phyloP scores from a whole-genome alignment of 2,329 filamentous ascomycete genomes.

The Mollisia scopiformis region DNA sequence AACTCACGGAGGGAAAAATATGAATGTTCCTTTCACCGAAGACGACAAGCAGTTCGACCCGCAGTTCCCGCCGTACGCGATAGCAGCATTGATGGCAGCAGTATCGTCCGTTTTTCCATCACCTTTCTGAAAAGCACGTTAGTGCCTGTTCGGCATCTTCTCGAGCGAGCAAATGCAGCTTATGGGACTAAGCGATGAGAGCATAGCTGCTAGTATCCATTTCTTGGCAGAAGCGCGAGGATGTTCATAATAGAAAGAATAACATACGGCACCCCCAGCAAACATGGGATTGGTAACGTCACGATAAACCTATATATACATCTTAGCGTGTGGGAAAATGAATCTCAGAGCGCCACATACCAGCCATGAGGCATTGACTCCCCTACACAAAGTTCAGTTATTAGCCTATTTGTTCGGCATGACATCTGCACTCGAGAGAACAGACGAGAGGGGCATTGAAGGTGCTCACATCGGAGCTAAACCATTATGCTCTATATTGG shows the following conservation, averaged over 20 bases:
- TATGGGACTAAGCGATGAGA: no score
- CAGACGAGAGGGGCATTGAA: no score
- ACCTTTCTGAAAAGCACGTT: no score
- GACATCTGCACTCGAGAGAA: no score
- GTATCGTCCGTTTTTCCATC: slow-evolving; percentile 8
- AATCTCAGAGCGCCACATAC: slow-evolving; percentile 1
- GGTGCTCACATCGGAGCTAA: slow-evolving; percentile 9
- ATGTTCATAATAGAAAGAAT: no score
- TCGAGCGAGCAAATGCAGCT: no score
- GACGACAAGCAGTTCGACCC: slow-evolving; percentile 36
- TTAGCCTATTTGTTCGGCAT: no score
- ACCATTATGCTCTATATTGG: slow-evolving; percentile 1
- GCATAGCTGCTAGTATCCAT: no score
- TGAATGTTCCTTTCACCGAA: slow-evolving; percentile 46
- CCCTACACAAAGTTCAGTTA: no score
- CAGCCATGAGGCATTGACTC: slow-evolving; percentile 9
- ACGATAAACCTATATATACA: slow-evolving; percentile 8
- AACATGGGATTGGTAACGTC: neutral
- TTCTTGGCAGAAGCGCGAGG: no score
- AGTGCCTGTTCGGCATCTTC: no score
- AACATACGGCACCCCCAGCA: neutral
- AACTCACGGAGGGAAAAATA: slow-evolving; percentile 23
- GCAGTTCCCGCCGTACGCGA: slow-evolving; percentile 13
- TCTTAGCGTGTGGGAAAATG: neutral
- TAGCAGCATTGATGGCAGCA: slow-evolving; percentile 69